These are phyloP conservation scores for Coemansia sp. DNA, from an alignment of 192 early-diverging fungal genomes.

Conservation along the genomic window DNA sequence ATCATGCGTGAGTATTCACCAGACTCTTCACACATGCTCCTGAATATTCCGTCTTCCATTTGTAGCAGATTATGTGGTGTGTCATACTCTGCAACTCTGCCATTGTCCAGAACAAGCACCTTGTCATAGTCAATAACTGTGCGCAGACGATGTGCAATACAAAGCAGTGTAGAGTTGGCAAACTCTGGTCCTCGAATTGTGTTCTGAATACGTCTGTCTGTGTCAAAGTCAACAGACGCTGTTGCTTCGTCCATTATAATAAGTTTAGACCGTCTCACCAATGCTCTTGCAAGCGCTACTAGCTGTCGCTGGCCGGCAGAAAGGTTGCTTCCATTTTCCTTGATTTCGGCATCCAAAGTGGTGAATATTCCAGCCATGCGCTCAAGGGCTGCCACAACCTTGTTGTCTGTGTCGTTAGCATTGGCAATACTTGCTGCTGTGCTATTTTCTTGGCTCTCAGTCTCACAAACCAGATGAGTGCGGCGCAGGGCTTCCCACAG, in stretches of 20 bases:
- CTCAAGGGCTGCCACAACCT: background rate
- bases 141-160: constrained; percentile 72
- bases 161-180: constrained; percentile 61
- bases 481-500: constrained; percentile 75
- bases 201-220: constrained; percentile 72
- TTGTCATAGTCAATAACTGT: constrained; percentile 72
- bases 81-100: constrained; percentile 67
- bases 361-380: constrained; percentile 11
- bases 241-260: constrained; percentile 75
- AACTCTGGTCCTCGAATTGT: constrained; percentile 16
- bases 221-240: constrained; percentile 76
- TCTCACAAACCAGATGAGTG: constrained; percentile 61
- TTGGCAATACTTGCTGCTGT: background rate
- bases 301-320: constrained; percentile 81
- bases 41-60: constrained; percentile 52
- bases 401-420: background rate
- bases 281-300: constrained; percentile 74
- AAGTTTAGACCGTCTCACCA: constrained; percentile 68
- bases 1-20: no score
- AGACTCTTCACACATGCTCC: constrained; percentile 73
- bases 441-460: no score
- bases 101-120: constrained; percentile 73
- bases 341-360: constrained; percentile 21
- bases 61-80: constrained; percentile 61
- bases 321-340: constrained; percentile 69